Conservation (phyloP, 768 basidiomycete species). For the Rubroboletus satanas region DNA sequence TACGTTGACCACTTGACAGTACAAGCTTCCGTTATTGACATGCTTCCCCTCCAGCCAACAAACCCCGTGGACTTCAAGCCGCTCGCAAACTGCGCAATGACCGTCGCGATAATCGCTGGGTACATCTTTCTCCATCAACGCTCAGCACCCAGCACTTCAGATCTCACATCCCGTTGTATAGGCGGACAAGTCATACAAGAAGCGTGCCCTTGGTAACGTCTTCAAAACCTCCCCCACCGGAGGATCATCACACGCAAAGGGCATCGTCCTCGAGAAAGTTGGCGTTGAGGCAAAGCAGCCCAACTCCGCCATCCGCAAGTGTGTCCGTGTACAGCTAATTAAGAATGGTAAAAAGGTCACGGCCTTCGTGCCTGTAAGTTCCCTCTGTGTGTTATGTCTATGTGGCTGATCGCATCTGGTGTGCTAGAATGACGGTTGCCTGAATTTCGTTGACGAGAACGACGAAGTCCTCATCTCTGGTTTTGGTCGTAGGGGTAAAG, state of each 20-base stretch:
- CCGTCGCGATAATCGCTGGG: slow-evolving; percentile 97
- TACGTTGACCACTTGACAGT: slow-evolving; percentile 43
- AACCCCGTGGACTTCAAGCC: slow-evolving; percentile 98
- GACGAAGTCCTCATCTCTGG: slow-evolving; percentile 99
- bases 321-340: slow-evolving; percentile 99
- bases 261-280: slow-evolving; percentile 99
- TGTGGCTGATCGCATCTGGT: slow-evolving; percentile 5
- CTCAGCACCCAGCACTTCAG: neutral
- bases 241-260: slow-evolving; percentile 99
- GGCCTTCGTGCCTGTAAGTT: slow-evolving; percentile 94
- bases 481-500: slow-evolving; percentile 99
- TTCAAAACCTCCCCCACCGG: slow-evolving; percentile 99
- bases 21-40: slow-evolving; percentile 7
- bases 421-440: slow-evolving; percentile 86
- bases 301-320: slow-evolving; percentile 99
- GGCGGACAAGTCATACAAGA: slow-evolving; percentile 99
- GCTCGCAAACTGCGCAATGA: slow-evolving; percentile 95
- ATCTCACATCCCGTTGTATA: slow-evolving; percentile 32
- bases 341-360: slow-evolving; percentile 99
- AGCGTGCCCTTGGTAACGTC: slow-evolving; percentile 97
- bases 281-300: slow-evolving; percentile 99
- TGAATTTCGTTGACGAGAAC: slow-evolving; percentile 99
- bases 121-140: slow-evolving; percentile 37
- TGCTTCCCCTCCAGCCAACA: slow-evolving; percentile 63
- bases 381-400: neutral